These are phyloP conservation scores for Nicotiana paniculata DNA, from an alignment of 257 asterid genomes.

Conservation along the genomic window DNA sequence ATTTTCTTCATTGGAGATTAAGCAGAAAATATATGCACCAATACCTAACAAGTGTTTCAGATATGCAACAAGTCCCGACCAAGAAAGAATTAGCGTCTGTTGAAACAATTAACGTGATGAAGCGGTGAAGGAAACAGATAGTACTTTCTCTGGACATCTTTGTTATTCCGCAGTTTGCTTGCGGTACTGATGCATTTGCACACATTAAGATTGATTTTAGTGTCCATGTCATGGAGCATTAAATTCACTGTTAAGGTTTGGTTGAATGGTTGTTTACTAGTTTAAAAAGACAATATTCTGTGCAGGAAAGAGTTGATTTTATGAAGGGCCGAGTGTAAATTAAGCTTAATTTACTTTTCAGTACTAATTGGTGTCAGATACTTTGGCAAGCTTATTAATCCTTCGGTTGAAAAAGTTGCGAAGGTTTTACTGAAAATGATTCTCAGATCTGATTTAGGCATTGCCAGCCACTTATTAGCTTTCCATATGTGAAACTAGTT, in stretches of 20 bases:
- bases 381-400: not conserved
- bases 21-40: not conserved
- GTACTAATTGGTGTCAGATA: not conserved
- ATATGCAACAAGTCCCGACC: not conserved
- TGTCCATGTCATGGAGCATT: not conserved
- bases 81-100: not conserved
- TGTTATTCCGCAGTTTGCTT: not conserved
- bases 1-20: not conserved
- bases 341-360: not conserved
- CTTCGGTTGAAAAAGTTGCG: not conserved
- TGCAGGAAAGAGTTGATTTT: not conserved
- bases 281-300: not conserved
- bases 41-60: not conserved
- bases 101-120: not conserved
- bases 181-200: not conserved
- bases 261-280: not conserved
- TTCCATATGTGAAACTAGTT: not conserved
- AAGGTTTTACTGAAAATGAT: not conserved
- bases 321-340: not conserved
- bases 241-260: not conserved
- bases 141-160: not conserved
- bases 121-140: not conserved
- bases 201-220: not conserved
- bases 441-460: not conserved
- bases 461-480: not conserved